phyloP scores from a whole-genome alignment of 2,329 filamentous ascomycete genomes.

The Emmonsia crescens region DNA sequence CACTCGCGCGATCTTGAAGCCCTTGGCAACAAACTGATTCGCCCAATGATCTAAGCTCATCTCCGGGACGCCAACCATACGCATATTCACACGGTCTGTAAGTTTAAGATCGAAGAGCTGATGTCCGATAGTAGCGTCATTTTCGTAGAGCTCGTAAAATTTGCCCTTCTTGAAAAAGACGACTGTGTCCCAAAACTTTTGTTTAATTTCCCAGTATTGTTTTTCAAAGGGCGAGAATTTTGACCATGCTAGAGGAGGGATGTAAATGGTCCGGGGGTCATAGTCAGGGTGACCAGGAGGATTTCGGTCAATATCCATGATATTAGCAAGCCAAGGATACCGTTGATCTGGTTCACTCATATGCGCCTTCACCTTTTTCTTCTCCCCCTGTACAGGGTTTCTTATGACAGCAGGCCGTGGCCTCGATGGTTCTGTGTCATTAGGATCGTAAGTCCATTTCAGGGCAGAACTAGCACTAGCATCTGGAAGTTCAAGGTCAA shows the following conservation, averaged over 20 bases:
- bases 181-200: constrained; percentile 92
- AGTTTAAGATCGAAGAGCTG: constrained; percentile 96
- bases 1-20: constrained; percentile 91
- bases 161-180: constrained; percentile 99
- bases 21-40: constrained; percentile 96
- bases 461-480: constrained; percentile 58
- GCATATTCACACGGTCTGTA: constrained; percentile 97
- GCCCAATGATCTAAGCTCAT: constrained; percentile 94
- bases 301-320: constrained; percentile 74
- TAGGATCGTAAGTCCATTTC: constrained; percentile 68
- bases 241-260: constrained; percentile 67
- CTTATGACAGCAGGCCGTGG: constrained; percentile 31
- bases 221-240: constrained; percentile 92
- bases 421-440: constrained; percentile 43
- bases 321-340: constrained; percentile 81
- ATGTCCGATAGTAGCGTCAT: constrained; percentile 91
- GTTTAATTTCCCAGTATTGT: constrained; percentile 99
- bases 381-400: constrained; percentile 18
- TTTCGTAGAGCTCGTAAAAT: constrained; percentile 97
- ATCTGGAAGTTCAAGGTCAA: constrained; percentile 45
- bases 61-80: constrained; percentile 97
- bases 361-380: constrained; percentile 56
- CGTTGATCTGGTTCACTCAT: constrained; percentile 73
- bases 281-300: constrained; percentile 73
- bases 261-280: constrained; percentile 80